Percentiles rank a stretch among this genome's conserved stretches.
These are phyloP conservation scores for Ceratonia siliqua DNA, from an alignment of 306 rosid genomes.

Conservation along the genomic window DNA sequence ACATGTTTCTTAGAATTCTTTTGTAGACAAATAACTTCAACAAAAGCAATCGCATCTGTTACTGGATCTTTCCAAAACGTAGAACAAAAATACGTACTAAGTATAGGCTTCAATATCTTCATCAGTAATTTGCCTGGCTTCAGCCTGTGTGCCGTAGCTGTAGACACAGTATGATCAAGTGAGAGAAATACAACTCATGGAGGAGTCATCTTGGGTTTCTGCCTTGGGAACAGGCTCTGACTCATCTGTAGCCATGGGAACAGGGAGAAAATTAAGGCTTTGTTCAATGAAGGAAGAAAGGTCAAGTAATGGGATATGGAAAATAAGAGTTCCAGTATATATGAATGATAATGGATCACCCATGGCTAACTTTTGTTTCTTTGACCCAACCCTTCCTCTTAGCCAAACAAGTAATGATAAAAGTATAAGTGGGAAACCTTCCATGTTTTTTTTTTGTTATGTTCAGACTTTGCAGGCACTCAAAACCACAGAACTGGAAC, in stretches of 20 bases:
- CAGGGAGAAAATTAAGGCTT: conserved; percentile 11
- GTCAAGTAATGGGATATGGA: conserved; percentile 27
- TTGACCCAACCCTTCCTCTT: conserved; percentile 37
- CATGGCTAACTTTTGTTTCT: conserved; percentile 34
- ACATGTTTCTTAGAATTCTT: conserved; percentile 20
- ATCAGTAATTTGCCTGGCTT: conserved; percentile 57
- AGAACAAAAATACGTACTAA: background rate
- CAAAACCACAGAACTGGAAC: conserved; percentile 12
- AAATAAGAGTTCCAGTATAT: conserved; percentile 15
- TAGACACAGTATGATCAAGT: conserved; percentile 10
- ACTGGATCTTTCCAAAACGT: background rate
- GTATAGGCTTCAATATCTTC: conserved; percentile 31
- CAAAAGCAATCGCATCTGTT: background rate
- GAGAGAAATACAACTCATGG: too few relatives aligned
- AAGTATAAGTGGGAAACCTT: conserved; percentile 27
- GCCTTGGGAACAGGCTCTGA: background rate
- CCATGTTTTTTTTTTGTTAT: conserved; percentile 1
- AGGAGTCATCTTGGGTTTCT: too few relatives aligned
- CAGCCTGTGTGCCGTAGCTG: conserved; percentile 56
- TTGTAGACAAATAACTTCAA: background rate
- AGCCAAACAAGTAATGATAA: conserved; percentile 48
- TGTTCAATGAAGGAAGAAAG: background rate
- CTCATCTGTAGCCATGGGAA: conserved; percentile 31
- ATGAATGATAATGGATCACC: conserved; percentile 33
- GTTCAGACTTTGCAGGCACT: background rate